Evolutionary conservation across 805 yeast species (phyloP).

Genomic region (Metschnikowia baotianmanensis): DNA sequence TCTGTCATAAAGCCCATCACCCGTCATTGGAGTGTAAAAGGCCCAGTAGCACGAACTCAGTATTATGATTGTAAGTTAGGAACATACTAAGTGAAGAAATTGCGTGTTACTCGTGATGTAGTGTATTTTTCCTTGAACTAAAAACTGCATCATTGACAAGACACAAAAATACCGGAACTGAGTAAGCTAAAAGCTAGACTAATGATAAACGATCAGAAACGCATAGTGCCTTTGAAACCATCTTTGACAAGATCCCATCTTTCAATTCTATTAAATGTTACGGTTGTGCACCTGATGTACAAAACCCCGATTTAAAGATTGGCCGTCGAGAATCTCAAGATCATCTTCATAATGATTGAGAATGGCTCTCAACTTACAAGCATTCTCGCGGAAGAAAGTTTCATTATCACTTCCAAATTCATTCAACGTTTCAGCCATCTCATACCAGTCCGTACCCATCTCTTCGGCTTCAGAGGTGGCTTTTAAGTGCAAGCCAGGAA

Average conservation of each 20-base stretch:
- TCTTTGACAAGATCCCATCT: not conserved
- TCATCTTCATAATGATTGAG: conserved; percentile 14
- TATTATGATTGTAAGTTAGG: too few species aligned
- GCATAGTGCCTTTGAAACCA: too few species aligned
- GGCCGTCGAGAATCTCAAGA: conserved; percentile 15
- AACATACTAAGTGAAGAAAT: too few species aligned
- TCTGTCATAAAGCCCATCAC: too few species aligned
- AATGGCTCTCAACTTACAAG: conserved; percentile 15
- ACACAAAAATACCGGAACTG: too few species aligned
- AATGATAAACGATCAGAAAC: too few species aligned
- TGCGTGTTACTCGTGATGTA: not conserved
- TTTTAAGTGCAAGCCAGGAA: conserved; percentile 50
- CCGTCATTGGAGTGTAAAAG: too few species aligned
- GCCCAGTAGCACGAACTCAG: too few species aligned
- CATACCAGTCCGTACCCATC: conserved; percentile 49
- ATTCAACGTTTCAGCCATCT: conserved; percentile 49
- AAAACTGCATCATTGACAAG: too few species aligned
- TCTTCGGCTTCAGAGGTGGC: conserved; percentile 46
- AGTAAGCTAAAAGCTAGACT: too few species aligned
- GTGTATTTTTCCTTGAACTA: too few species aligned
- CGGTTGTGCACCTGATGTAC: conserved; percentile 9
- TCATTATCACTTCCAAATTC: conserved; percentile 37
- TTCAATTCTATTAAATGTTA: conserved; percentile 14
- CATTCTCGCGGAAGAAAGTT: conserved; percentile 24
- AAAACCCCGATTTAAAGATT: conserved; percentile 8